Evolutionary conservation across 441 rosid genomes (phyloP), one percentile per base, ranked within the genome.

Genomic region (Pelargonium citronellum): DNA sequence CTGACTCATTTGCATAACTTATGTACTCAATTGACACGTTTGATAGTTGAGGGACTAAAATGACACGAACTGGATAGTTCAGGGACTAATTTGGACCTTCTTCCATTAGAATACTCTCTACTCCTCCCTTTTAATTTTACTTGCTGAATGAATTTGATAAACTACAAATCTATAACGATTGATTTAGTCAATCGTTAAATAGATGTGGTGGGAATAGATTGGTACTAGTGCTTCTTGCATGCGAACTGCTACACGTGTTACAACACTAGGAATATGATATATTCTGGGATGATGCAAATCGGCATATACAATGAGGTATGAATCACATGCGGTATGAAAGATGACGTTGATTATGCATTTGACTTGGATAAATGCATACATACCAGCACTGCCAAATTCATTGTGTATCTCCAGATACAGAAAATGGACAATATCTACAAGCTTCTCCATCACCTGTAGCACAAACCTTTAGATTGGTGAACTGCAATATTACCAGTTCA

Each of bases 361-460:
- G 37, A 60, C 24, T 10, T 13, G 16, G 0, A 24, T 73, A 67
- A 76, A 37, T 34, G 69, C 5, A 71, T 81, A 72, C 82, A 79
- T 82, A 95, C 99, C 98, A 22, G 91, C 88, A 78, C 75, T 75
- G 46, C 92, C 94, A 79, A 95, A 92, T 67, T 87, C 89, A 75
- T 81, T 85, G 30, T 87, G 94, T 73, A 95, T 95, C 84, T 91
- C 99, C 83, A 89, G 81, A 78, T 89, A 97, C 82, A 95, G 83
- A 83, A 87, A 91, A 83, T 91, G 95, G 75, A 91, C 98, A 80
- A 89, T 87, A 71, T 95, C 99, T 30, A 91, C 97, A 34, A 95
- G 88, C 80, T 89, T 92, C 89, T 89, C 98, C 97, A 92, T 95
- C 71, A 95, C 97, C 99, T 95, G 75, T 39, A 74, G 73, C 44